These are phyloP conservation scores for Gilbertella persicaria DNA, from an alignment of 371 early-diverging fungal species.

Conservation along the genomic window DNA sequence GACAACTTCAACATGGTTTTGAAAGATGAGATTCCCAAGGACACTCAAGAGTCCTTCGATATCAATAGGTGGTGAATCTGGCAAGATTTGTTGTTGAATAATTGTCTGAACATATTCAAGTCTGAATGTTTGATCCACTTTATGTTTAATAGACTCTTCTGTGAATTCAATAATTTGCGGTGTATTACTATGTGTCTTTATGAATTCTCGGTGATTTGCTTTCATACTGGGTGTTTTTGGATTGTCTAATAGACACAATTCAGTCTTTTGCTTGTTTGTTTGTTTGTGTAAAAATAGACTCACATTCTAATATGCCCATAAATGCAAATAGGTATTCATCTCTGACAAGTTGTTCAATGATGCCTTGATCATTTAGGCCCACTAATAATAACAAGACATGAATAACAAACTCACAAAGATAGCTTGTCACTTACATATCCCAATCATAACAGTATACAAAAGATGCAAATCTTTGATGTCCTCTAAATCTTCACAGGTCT, in stretches of 20 bases:
- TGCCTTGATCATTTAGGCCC: constrained; percentile 41
- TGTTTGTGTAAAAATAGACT: constrained; percentile 3
- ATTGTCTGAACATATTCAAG: constrained; percentile 83
- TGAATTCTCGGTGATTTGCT: constrained; percentile 71
- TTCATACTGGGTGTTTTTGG: constrained; percentile 67
- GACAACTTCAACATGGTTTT: constrained; percentile 82
- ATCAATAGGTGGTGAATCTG: too few relatives aligned
- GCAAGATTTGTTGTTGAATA: constrained; percentile 65
- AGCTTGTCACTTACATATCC: constrained; percentile 74
- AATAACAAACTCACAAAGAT: neutral
- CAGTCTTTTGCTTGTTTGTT: neutral
- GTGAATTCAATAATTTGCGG: constrained; percentile 39
- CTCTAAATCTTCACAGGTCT: constrained; percentile 85
- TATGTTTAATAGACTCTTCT: constrained; percentile 61
- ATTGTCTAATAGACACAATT: constrained; percentile 76
- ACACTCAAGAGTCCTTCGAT: constrained; percentile 75
- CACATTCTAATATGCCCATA: constrained; percentile 87
- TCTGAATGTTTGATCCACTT: constrained; percentile 84
- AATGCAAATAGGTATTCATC: constrained; percentile 71
- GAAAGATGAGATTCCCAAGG: constrained; percentile 72
- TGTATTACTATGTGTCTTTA: constrained; percentile 58
- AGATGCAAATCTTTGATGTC: constrained; percentile 68
- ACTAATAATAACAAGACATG: constrained; percentile 21
- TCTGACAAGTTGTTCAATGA: constrained; percentile 72
- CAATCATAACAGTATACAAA: constrained; percentile 71